Percentiles rank a stretch among this genome's conserved stretches.
phyloP scores from a whole-genome alignment of 352 stramenopile genomes.

The Pythium insidiosum region DNA sequence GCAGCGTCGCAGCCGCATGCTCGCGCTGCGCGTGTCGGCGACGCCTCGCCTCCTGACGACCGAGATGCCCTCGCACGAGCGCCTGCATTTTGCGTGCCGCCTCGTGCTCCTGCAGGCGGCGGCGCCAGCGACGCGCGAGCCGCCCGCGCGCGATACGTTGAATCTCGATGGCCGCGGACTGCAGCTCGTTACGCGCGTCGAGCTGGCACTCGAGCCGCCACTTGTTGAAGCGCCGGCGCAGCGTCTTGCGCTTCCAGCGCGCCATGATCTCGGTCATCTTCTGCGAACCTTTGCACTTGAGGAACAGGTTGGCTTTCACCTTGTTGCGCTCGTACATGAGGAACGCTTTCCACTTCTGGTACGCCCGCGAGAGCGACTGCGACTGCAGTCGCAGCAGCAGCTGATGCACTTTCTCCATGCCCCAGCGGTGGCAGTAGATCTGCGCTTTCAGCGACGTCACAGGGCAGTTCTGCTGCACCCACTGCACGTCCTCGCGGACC shows the following conservation, averaged over 20 bases:
- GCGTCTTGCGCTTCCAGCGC: conserved; percentile 47
- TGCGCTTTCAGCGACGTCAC: conserved; percentile 76
- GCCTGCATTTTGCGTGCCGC: conserved; percentile 41
- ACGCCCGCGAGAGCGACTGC: conserved; percentile 54
- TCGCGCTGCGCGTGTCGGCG: conserved; percentile 32
- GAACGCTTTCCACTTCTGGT: conserved; percentile 64
- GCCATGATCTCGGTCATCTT: conserved; percentile 63
- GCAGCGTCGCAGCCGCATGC: conserved; percentile 27
- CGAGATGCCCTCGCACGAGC: conserved; percentile 41
- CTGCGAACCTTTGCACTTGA: conserved; percentile 78
- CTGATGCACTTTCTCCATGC: conserved; percentile 73
- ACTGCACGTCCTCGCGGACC: conserved; percentile 76
- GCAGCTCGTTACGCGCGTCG: conserved; percentile 47
- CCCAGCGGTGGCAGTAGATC: conserved; percentile 81
- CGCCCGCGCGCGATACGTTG: conserved; percentile 53
- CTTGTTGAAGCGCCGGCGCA: conserved; percentile 26
- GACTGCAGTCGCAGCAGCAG: conserved; percentile 63
- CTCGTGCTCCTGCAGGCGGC: conserved; percentile 13
- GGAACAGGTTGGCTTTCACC: conserved; percentile 61
- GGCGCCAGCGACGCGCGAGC: conserved; percentile 21
- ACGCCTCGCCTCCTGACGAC: conserved; percentile 10
- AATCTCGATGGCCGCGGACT: conserved; percentile 60
- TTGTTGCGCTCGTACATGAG: conserved; percentile 72
- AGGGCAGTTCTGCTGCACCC: conserved; percentile 80
- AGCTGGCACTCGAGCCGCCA: conserved; percentile 45